Percentiles rank a stretch among this genome's conserved stretches.
phyloP scores from a whole-genome alignment of 2,329 filamentous ascomycete genomes.

The Aureobasidium sp. region DNA sequence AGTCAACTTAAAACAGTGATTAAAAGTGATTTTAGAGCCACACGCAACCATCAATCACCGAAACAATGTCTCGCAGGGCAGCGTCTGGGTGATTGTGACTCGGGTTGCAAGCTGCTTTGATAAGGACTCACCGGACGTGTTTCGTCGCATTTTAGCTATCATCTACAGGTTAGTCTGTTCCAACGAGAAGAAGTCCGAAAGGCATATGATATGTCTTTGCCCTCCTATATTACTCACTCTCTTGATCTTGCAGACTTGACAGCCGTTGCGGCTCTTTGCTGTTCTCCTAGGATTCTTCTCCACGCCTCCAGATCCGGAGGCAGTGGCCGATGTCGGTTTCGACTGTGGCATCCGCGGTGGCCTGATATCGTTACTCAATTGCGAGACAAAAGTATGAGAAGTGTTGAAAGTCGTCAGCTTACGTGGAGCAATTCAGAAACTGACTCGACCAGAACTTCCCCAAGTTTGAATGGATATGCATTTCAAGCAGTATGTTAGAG shows the following conservation, averaged over 20 bases:
- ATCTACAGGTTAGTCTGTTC: not conserved
- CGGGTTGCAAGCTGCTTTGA: not conserved
- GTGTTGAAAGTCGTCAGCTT: not conserved
- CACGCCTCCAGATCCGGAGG: slow-evolving; percentile 9
- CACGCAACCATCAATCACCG: not conserved
- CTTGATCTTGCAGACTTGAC: slow-evolving; percentile 12
- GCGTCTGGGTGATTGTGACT: not conserved
- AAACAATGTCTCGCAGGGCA: too few relatives aligned
- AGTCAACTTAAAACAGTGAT: not conserved
- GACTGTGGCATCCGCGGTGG: not conserved
- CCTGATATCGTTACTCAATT: not conserved
- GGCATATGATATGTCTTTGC: not conserved
- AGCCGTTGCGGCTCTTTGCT: slow-evolving; percentile 12
- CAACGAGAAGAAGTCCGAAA: not conserved
- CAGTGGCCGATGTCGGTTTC: not conserved
- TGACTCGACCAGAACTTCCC: not conserved
- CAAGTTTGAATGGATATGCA: not conserved
- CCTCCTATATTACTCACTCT: not conserved
- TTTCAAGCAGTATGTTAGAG: not conserved
- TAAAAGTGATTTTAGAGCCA: not conserved
- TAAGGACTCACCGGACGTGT: slow-evolving; percentile 24
- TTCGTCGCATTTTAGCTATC: slow-evolving; percentile 35
- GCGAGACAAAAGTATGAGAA: not conserved
- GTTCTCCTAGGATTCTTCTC: slow-evolving; percentile 9
- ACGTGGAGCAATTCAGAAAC: not conserved